Evolutionary conservation across 441 rosid genomes (phyloP).

Genomic region (Gossypium schwendimanii): DNA sequence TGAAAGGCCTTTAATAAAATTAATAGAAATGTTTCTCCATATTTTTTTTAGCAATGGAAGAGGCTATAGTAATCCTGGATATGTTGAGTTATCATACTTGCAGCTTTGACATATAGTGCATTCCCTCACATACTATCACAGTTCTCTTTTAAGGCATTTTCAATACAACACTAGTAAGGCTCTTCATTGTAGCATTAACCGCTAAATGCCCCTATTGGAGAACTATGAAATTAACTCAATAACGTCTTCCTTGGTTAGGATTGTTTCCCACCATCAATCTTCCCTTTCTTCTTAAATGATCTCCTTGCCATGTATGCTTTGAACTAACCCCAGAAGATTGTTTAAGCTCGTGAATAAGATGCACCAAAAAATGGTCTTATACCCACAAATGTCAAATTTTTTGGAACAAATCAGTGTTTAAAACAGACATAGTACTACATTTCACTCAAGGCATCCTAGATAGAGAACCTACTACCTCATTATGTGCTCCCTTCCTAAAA

Average conservation of each 20-base stretch:
- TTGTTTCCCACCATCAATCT: not conserved
- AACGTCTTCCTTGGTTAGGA: not conserved
- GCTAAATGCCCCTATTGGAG: not conserved
- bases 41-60: not conserved
- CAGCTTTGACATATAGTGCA: not conserved
- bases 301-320: not conserved
- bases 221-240: not conserved
- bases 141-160: not conserved
- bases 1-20: not conserved
- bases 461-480: not conserved
- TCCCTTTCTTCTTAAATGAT: not conserved
- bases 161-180: not conserved
- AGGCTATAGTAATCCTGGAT: not conserved
- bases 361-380: too few species aligned
- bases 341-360: too few species aligned
- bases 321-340: not conserved
- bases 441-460: too few species aligned
- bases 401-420: too few species aligned
- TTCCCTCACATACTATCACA: not conserved
- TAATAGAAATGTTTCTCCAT: not conserved
- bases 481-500: not conserved
- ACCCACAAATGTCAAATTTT: too few species aligned
- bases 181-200: not conserved
- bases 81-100: not conserved
- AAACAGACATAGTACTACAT: too few species aligned